Evolutionary conservation across 139 green algal genomes (phyloP), one percentile per base, ranked within the genome.

Genomic region (Auxenochlorella protothecoides): DNA sequence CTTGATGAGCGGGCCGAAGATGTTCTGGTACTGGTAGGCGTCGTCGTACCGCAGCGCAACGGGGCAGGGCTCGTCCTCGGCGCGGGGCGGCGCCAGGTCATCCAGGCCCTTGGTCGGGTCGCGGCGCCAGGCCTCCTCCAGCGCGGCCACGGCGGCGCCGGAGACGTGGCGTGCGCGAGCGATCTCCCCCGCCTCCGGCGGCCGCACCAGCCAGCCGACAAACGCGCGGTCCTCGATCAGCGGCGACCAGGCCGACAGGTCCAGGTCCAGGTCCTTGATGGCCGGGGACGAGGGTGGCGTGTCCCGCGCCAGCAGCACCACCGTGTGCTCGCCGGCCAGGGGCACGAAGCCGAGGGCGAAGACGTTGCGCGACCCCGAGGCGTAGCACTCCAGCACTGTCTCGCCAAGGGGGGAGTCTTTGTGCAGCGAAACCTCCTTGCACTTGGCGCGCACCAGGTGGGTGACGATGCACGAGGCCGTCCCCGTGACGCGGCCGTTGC

Each of bases 281-380:
- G 84, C 86, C 6, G 90, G 79, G 63, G 81, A 76, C 67, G 85
- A 90, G 13, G 84, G 69, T 15, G 78, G 84, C 15, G 77, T 90
- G 81, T 98, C 92, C 1, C 94, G 86, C 9, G 84, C 88, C 66
- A 98, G 84, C 76, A 99, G 87, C 74, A 98, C 94, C 55, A 98
- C 91, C 14, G 81, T 84, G 73, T 85, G 79, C 44, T 85, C 79
- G 15, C 76, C 75, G 44, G 86, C 86, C 3, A 96, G 87, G 6
- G 92, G 88, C 67, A 99, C 90, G 84, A 97, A 99, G 13, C 94
- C 94, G 27, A 99, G 85, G 63, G 89, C 84, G 81, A 99, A 99
- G 4, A 96, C 83, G 81, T 99, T 99, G 63, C 91, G 82, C 14
- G 73, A 87, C 63, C 90, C 93, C 56, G 80, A 90, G 70, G 88